Conservation (phyloP, 129 eudicot species). For the Cynara cardunculus region DNA sequence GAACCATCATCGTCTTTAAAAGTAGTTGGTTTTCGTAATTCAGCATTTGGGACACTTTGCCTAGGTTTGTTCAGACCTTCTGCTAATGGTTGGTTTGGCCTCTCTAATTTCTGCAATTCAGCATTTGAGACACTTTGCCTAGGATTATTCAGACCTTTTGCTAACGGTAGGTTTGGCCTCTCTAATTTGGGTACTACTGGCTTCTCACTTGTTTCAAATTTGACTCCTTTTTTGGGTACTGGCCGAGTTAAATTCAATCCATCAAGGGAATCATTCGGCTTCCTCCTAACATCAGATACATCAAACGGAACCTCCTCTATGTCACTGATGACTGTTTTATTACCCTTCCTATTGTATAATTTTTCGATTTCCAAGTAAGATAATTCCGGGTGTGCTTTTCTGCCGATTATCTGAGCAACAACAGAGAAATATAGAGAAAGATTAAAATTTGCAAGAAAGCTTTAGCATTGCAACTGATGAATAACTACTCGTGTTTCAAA, state of each 20-base stretch:
- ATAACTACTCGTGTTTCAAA: not conserved
- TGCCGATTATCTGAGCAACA: conserved; percentile 59
- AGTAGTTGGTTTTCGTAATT: conserved; percentile 67
- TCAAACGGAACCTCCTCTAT: conserved; percentile 71
- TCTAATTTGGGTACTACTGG: conserved; percentile 29
- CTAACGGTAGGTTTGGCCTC: conserved; percentile 29
- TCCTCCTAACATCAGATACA: conserved; percentile 34
- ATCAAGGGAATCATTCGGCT: conserved; percentile 27
- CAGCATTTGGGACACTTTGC: conserved; percentile 54
- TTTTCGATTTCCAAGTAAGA: conserved; percentile 71
- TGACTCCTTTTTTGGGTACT: conserved; percentile 59
- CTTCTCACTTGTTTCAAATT: conserved; percentile 49
- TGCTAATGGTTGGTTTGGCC: conserved; percentile 13
- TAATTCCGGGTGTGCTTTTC: conserved; percentile 58
- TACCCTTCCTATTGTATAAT: conserved; percentile 52
- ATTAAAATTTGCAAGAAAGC: not conserved
- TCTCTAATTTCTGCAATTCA: conserved; percentile 54
- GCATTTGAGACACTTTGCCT: conserved; percentile 50
- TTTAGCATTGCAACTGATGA: not conserved
- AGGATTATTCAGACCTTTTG: conserved; percentile 17
- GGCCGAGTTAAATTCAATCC: conserved; percentile 72
- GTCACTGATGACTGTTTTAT: conserved; percentile 36
- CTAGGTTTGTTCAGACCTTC: conserved; percentile 15
- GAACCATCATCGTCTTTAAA: conserved; percentile 45
- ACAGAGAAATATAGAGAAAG: conserved; percentile 2